Base-by-base conservation (phyloP, 108 stramenopile species). In the Cyclotella kingstonii region DNA sequence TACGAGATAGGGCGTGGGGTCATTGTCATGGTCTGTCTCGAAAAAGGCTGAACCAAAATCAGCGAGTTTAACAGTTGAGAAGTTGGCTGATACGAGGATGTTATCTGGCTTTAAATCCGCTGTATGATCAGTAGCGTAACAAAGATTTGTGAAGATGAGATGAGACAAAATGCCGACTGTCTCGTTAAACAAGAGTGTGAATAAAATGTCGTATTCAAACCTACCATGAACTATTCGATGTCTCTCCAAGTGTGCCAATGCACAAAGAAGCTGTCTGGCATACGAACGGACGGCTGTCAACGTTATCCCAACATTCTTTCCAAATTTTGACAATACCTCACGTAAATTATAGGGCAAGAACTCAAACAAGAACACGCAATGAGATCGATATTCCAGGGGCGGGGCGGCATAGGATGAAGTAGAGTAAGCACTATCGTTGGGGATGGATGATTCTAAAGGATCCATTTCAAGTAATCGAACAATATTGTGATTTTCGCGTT, bases 81-180 rank as follows among this genome's bases (percentile, higher is more conserved):
- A 93, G 59, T 95, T 92, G 33, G 71, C 87, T 34, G 66, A 82
- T 23, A 97, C 96, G 1, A 99, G 70, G 30, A 99, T 98, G 65
- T 99, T 99, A 78, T 99, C 98, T 9, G 96, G 97, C 62, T 99
- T 99, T 28, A 99, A 55, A 77, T 99, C 99, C 7, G 95, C 92
- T 67, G 33, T 12, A 41, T n/a, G 27, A 38, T 38, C 2, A 12
- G 6, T 51, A 19, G 19, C 15, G n/a, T 38, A 39, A 0, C 5
- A 55, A 9, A 21, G 41, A 25, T 39, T 17, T 38, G 36, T 29
- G 19, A 25, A n/a, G n/a, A n/a, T 39, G 0, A 0, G 12, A 47
- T 39, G 36, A 55, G 17, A 55, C 27, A 41, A 40, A 55, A 2
- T 14, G 15, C 21, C n/a, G n/a, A n/a, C n/a, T n/a, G n/a, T n/a